These are phyloP conservation scores for Ichthyophonus hoferi DNA, from an alignment of 208 protist species.

Conservation along the genomic window DNA sequence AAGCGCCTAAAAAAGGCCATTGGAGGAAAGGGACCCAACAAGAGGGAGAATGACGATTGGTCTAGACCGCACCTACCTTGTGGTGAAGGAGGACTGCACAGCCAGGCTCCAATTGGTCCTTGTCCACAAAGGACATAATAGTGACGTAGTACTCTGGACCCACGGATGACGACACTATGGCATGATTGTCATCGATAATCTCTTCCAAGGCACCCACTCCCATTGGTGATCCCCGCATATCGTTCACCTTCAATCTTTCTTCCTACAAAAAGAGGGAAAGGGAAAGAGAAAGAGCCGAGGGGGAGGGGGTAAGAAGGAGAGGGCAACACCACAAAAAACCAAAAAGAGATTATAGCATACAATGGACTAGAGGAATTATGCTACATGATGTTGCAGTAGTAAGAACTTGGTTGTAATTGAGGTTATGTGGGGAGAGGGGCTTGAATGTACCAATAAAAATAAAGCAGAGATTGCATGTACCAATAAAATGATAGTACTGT, in stretches of 20 bases:
- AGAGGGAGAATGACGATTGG: not conserved
- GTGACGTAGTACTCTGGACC: conserved; percentile 92
- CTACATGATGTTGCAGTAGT: no score
- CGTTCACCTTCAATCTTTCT: conserved; percentile 90
- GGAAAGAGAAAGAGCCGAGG: not conserved
- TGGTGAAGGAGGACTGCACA: conserved; percentile 93
- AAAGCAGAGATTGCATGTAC: no score
- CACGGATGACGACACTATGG: conserved; percentile 85
- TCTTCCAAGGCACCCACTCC: conserved; percentile 96
- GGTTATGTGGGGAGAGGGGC: no score
- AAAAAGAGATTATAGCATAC: no score
- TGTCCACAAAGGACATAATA: conserved; percentile 98
- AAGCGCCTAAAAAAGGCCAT: not conserved
- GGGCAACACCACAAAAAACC: not conserved
- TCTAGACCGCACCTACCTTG: conserved; percentile 67
- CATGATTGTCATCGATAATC: conserved; percentile 99
- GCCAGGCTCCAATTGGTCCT: conserved; percentile 94
- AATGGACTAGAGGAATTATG: no score
- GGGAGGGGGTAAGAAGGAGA: not conserved
- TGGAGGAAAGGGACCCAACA: not conserved
- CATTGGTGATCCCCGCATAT: conserved; percentile 94
- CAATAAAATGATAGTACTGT: no score
- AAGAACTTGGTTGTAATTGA: no score
- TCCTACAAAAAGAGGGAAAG: conserved; percentile 54
- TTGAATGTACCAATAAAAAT: no score